Evolutionary conservation across 768 basidiomycete genomes (phyloP).

Genomic region (Pulveroboletus sp.): DNA sequence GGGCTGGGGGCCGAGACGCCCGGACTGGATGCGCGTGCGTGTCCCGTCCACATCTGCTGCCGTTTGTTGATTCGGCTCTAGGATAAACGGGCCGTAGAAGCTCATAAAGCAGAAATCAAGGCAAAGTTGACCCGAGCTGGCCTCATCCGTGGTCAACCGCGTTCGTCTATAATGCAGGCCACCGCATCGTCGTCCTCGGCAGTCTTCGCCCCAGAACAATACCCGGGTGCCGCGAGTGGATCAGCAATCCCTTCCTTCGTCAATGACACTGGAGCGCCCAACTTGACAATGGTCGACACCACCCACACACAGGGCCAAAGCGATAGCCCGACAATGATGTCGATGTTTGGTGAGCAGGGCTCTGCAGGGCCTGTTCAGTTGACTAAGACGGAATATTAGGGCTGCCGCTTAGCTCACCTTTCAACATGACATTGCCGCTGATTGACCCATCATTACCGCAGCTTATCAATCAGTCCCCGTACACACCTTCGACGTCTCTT

Average conservation of each 20-base stretch:
- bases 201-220: conserved; percentile 34
- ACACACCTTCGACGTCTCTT: conserved; percentile 33
- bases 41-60: neutral
- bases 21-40: conserved; percentile 87
- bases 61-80: conserved; percentile 31
- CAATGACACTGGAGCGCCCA: conserved; percentile 20
- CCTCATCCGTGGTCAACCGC: conserved; percentile 80
- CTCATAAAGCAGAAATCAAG: conserved; percentile 83
- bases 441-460: conserved; percentile 29
- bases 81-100: conserved; percentile 82
- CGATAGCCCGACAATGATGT: conserved; percentile 27
- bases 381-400: conserved; percentile 19
- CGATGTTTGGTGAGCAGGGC: conserved; percentile 28
- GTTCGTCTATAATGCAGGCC: conserved; percentile 49
- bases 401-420: conserved; percentile 31
- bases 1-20: conserved; percentile 81
- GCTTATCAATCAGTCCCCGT: conserved; percentile 29
- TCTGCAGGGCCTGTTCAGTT: neutral
- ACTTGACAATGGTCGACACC: conserved; percentile 22
- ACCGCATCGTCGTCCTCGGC: conserved; percentile 28
- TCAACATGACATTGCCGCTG: conserved; percentile 25
- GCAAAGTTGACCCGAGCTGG: conserved; percentile 73
- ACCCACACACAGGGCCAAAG: conserved; percentile 10
- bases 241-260: conserved; percentile 20
- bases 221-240: conserved; percentile 21